Conservation (phyloP, 208 protist species). For the Wallacemonas sp. region DNA sequence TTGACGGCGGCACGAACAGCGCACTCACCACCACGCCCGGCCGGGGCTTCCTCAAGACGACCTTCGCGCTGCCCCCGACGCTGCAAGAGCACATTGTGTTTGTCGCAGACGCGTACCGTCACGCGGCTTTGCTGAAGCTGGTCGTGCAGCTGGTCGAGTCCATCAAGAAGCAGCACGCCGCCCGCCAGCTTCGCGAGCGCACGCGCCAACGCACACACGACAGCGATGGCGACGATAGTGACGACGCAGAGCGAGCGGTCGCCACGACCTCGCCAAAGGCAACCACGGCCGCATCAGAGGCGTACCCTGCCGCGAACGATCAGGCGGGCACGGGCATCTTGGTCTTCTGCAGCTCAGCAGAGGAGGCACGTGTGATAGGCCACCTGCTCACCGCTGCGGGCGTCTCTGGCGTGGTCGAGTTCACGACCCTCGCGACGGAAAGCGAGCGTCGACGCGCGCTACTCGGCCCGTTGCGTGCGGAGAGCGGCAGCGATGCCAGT, state of each 20-base stretch:
- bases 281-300: background rate
- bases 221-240: conserved; percentile 15
- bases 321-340: conserved; percentile 68
- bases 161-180: conserved; percentile 8
- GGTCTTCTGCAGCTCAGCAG: conserved; percentile 83
- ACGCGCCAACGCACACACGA: background rate
- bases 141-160: conserved; percentile 47
- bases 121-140: conserved; percentile 86
- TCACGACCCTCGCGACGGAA: conserved; percentile 80
- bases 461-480: conserved; percentile 30
- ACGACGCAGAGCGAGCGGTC: conserved; percentile 18
- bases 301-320: conserved; percentile 58
- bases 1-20: conserved; percentile 14
- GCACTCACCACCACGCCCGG: conserved; percentile 7
- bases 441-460: conserved; percentile 73
- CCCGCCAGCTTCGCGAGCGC: background rate
- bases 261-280: background rate
- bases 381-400: conserved; percentile 84
- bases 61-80: conserved; percentile 80
- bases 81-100: conserved; percentile 88
- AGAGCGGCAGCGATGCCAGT: too few relatives aligned
- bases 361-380: conserved; percentile 88
- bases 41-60: conserved; percentile 23
- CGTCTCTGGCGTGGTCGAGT: conserved; percentile 66
- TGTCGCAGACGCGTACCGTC: conserved; percentile 78